Base-by-base conservation (phyloP, 805 yeast genomes). In the Nakazawaea wyomingensis region DNA sequence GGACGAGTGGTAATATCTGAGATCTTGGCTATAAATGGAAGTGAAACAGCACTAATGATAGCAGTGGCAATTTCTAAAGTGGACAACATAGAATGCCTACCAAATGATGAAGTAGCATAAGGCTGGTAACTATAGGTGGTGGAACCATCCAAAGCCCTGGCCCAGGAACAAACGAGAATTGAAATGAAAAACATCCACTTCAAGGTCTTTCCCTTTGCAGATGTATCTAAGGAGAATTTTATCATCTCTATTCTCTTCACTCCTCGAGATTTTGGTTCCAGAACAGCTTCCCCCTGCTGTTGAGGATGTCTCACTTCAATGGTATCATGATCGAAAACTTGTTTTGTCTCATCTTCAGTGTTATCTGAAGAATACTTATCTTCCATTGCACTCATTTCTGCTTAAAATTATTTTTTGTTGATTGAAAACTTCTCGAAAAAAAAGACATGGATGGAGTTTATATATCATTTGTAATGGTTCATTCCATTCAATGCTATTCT, bases 81-180 rank as follows among this genome's bases (percentile, higher is more conserved):
- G 5, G 57, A 47, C 16, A 57, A 37, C 48, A 49, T 44, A 1
- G 62, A 50, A 45, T 56, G 61, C 9, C 43, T 34, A 19, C 41
- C 21, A 38, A 48, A 56, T 32, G 51, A 44, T 5, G 60, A 54
- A n/a, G 61, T 51, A 7, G 59, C 60, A 43, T 55, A 62, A 13
- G 72, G 71, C 9, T 54, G 48, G 45, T 62, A 64, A 44, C 50
- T 59, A 24, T 45, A 56, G 7, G 66, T 60, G 26, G 69, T 63
- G 5, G 56, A 44, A 20, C 54, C 46, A 41, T 65, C 66, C 17
- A 65, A 53, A 19, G 62, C 44, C 20, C 45, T 36, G 8, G 50
- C 53, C 65, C 64, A 62, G 3, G 62, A 51, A 44, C 51, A 33
- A 11, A 33, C 13, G n/a, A 33, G 8, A 21, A 33, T 33, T 7